Evolutionary conservation across 2,329 filamentous ascomycete species (phyloP), one percentile per base, ranked within the genome.

Genomic region (Colletotrichum godetiae): DNA sequence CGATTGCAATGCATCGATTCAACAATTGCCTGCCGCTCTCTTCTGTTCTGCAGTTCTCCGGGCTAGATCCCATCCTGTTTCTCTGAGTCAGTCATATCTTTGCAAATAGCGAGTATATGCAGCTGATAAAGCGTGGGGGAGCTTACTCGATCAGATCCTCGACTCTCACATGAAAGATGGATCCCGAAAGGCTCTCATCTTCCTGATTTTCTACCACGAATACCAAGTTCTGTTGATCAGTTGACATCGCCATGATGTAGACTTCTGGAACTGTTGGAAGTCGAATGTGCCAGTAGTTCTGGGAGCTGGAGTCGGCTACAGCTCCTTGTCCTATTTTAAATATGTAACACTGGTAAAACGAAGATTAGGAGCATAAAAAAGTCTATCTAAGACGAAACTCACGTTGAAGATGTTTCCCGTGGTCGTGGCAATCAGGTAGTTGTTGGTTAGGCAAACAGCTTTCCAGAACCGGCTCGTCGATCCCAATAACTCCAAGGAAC

Each of bases 401-500:
- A 49, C 42, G 42, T 49, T 49, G 42, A 49, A 49, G 42, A 49
- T 49, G 19, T 49, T 49, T 0, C 64, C 64, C 1, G 64, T 67
- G 1, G 55, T 59, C 4, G 64, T n/a, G 27, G 64, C 64, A 15
- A 67, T 12, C 27, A 67, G n/a, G 19, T 67, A 59, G 5, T 55
- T 58, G 27, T 67, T 55, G 11, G 64, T 59, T 27, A 67, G n/a
- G 4, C 33, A 35, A 3, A 67, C n/a, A 7, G 64, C 33, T 13
- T 67, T 67, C 64, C 64, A 67, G 10, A 59, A 67, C 1, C 53
- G 53, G 19, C 24, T 49, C 19, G 42, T 49, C 27, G 22, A 27
- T 31, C 24, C 29, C 53, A 56, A 8, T 0, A 5, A 29, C 24
- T 29, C 22, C 53, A 56, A 10, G 27, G 22, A 56, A 12, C 10